phyloP scores from a whole-genome alignment of 768 basidiomycete species.

The Glaciozyma martinii region DNA sequence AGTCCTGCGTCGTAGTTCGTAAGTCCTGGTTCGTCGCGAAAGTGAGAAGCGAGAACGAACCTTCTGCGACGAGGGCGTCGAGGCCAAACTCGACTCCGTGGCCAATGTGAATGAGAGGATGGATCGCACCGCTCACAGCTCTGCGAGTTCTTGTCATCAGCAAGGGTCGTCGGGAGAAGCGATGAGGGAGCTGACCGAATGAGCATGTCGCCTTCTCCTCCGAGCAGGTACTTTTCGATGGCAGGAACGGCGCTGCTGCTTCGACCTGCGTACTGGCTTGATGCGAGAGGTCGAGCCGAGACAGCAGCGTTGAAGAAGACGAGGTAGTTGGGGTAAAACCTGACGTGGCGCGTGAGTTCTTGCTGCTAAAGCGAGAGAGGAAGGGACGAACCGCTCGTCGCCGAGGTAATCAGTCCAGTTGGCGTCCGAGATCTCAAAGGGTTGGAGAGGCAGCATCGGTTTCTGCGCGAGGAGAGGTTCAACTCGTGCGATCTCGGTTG shows the following conservation, averaged over 20 bases:
- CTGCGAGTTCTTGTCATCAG: background rate
- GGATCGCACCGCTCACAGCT: constrained; percentile 31
- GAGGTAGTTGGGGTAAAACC: constrained; percentile 34
- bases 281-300: background rate
- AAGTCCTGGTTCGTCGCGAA: too few relatives aligned
- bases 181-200: constrained; percentile 8
- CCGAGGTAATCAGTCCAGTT: constrained; percentile 28
- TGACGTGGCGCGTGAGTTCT: background rate
- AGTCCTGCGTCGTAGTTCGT: constrained; percentile 3
- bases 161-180: background rate
- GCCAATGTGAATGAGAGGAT: constrained; percentile 34
- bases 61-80: constrained; percentile 32
- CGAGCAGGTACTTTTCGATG: constrained; percentile 34
- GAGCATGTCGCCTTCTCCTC: constrained; percentile 29
- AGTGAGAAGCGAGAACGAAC: background rate
- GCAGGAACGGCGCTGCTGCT: constrained; percentile 18
- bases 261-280: constrained; percentile 11
- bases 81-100: constrained; percentile 35
- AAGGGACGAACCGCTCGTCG: constrained; percentile 13
- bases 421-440: constrained; percentile 13
- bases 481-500: background rate
- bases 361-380: background rate
- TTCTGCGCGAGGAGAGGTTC: constrained; percentile 3
- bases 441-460: constrained; percentile 22
- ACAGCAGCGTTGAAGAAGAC: constrained; percentile 31